Conservation (phyloP, 2,329 filamentous ascomycete species). For the Fusarium sp. region DNA sequence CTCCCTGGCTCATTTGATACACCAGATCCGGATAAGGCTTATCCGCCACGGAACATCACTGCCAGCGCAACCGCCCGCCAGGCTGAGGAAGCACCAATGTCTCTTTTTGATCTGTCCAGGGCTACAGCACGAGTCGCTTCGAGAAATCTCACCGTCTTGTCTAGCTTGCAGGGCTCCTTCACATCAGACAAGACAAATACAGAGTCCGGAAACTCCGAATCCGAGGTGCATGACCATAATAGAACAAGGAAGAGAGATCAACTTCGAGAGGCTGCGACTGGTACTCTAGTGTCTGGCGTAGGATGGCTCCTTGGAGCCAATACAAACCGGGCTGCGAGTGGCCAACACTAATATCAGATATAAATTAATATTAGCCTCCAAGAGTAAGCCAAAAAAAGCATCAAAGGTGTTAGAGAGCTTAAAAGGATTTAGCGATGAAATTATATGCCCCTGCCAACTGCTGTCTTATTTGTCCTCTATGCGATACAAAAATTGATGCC, state of each 20-base stretch:
- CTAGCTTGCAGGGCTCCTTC: conserved; percentile 61
- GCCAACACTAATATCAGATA: conserved; percentile 17
- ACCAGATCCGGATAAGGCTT: conserved; percentile 45
- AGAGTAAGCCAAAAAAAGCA: too few relatives aligned
- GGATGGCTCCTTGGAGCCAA: conserved; percentile 78
- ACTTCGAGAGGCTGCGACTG: conserved; percentile 75
- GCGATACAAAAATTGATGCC: too few relatives aligned
- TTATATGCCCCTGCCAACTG: too few relatives aligned
- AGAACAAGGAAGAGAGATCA: conserved; percentile 80
- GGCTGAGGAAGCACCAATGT: conserved; percentile 73
- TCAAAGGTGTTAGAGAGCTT: too few relatives aligned
- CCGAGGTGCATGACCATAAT: conserved; percentile 49
- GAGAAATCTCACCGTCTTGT: conserved; percentile 70
- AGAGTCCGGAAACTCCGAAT: conserved; percentile 46
- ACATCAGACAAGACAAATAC: conserved; percentile 24
- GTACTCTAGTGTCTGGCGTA: conserved; percentile 76
- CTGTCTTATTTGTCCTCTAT: too few relatives aligned
- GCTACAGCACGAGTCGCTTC: conserved; percentile 73
- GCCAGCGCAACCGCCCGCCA: conserved; percentile 55
- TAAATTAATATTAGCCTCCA: neutral
- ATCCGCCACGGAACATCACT: conserved; percentile 54
- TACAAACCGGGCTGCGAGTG: conserved; percentile 43
- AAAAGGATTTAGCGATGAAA: too few relatives aligned
- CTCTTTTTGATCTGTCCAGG: conserved; percentile 74
- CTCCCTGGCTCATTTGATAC: conserved; percentile 70